phyloP scores from a whole-genome alignment of 805 yeast species.

The Huiozyma sinensis region DNA sequence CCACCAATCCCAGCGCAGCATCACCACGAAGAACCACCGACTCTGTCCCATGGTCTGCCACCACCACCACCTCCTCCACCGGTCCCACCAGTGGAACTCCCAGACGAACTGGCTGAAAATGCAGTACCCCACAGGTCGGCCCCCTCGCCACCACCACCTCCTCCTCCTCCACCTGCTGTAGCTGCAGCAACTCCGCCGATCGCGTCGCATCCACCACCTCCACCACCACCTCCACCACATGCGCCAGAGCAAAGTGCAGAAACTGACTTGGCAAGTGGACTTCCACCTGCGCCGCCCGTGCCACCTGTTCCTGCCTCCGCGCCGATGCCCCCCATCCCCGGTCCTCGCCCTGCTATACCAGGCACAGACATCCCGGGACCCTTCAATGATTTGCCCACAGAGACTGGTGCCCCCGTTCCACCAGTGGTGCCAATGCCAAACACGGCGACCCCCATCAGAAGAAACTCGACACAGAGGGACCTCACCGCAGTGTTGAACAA shows the following conservation, averaged over 20 bases:
- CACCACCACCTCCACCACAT: conserved; percentile 4
- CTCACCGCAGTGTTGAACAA: conserved; percentile 8
- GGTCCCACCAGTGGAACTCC: conserved; percentile 4
- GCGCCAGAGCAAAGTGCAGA: too few species aligned
- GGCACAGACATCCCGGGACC: conserved; percentile 5
- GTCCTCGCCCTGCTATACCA: conserved; percentile 6
- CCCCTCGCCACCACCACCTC: not conserved
- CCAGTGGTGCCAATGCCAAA: conserved; percentile 4
- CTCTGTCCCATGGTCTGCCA: not conserved
- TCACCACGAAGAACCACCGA: not conserved
- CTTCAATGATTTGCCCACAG: conserved; percentile 6
- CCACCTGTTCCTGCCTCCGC: not conserved
- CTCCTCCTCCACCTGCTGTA: conserved; percentile 1
- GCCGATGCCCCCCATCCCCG: conserved; percentile 3
- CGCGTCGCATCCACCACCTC: conserved; percentile 10
- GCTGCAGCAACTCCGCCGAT: conserved; percentile 1
- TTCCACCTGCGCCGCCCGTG: conserved; percentile 7
- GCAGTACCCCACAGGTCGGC: too few species aligned
- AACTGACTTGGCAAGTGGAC: not conserved
- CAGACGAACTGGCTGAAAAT: not conserved
- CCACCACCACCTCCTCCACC: conserved; percentile 2
- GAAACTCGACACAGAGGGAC: conserved; percentile 5
- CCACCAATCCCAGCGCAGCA: conserved; percentile 2
- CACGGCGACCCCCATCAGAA: not conserved
- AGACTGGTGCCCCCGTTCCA: not conserved